These are phyloP conservation scores for Tolypocladium pustulatum DNA, from an alignment of 2,329 filamentous ascomycete genomes.

Conservation along the genomic window DNA sequence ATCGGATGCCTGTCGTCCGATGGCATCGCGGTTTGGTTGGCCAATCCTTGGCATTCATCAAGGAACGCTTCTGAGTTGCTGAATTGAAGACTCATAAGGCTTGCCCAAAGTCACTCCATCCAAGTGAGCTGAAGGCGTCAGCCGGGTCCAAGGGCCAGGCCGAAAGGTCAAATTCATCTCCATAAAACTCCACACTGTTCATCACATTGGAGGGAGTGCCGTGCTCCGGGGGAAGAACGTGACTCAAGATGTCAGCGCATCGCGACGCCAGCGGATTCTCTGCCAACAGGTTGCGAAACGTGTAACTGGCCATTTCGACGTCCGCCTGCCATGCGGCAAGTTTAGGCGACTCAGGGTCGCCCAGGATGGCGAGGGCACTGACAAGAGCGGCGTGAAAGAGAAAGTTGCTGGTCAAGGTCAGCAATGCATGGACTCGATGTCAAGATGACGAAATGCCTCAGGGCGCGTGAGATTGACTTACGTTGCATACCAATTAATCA, in stretches of 20 bases:
- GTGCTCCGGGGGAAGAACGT: constrained; percentile 10
- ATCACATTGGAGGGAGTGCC: neutral
- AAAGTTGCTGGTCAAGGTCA: constrained; percentile 11
- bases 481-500: constrained; percentile 21
- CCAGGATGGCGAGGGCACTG: constrained; percentile 15
- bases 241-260: constrained; percentile 16
- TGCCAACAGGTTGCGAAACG: constrained; percentile 11
- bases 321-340: constrained; percentile 15
- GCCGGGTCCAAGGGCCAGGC: constrained; percentile 9
- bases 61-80: neutral
- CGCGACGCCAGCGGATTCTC: constrained; percentile 14
- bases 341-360: constrained; percentile 14
- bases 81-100: neutral
- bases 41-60: neutral
- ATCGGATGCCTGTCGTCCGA: neutral
- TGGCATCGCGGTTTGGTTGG: neutral
- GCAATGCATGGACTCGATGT: neutral
- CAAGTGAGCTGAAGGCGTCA: constrained; percentile 3
- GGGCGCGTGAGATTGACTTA: neutral
- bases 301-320: constrained; percentile 14
- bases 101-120: constrained; percentile 3
- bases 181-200: neutral
- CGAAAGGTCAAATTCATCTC: constrained; percentile 8
- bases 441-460: neutral
- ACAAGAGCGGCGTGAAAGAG: constrained; percentile 21